phyloP scores from a whole-genome alignment of 139 green algal genomes.

The Volvox africanus region DNA sequence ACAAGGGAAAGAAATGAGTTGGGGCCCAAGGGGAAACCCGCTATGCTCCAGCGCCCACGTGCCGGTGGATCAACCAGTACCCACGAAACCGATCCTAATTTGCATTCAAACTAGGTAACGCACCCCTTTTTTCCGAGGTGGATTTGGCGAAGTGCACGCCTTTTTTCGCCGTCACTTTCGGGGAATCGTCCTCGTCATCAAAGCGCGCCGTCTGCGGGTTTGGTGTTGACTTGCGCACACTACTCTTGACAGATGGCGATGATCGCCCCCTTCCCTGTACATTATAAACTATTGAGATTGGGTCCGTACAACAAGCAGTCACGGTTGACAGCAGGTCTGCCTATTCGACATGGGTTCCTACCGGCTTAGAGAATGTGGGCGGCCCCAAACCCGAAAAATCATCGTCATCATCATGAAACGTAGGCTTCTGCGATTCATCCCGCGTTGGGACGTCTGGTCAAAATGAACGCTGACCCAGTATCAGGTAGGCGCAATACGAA shows the following conservation, averaged over 20 bases:
- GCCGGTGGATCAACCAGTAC: no score
- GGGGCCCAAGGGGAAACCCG: no score
- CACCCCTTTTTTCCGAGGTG: not conserved
- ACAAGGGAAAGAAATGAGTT: not conserved
- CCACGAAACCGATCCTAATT: no score
- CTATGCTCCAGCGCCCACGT: no score
- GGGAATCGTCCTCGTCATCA: conserved; percentile 38
- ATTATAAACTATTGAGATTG: not conserved
- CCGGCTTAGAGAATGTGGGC: conserved; percentile 7
- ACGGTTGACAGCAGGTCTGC: no score
- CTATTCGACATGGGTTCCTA: not conserved
- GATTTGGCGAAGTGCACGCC: not conserved
- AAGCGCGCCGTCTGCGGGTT: not conserved
- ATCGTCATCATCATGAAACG: conserved; percentile 30
- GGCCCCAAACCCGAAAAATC: conserved; percentile 8
- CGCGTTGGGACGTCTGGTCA: not conserved
- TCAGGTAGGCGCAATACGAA: not conserved
- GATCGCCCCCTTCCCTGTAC: not conserved
- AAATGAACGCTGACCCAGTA: not conserved
- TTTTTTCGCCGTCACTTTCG: not conserved
- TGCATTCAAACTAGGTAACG: not conserved
- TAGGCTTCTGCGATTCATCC: not conserved
- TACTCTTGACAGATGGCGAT: not conserved
- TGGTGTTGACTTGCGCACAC: conserved; percentile 32
- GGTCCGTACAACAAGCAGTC: not conserved